These are phyloP conservation scores for Podospora conica DNA, from an alignment of 495 filamentous ascomycete species.

Conservation along the genomic window DNA sequence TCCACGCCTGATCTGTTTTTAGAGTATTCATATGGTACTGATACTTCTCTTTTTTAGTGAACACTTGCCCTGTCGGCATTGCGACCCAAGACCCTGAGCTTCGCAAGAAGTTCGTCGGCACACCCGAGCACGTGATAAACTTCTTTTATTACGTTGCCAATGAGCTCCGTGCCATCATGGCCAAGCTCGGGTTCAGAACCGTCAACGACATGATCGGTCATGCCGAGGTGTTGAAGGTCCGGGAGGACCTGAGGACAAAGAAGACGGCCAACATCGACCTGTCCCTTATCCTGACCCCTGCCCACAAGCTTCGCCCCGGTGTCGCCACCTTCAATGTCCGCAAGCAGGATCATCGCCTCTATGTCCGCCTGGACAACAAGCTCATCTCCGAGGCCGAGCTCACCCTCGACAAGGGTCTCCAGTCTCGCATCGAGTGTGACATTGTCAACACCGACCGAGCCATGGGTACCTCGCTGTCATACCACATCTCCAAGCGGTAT, in stretches of 20 bases:
- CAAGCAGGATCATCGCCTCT: constrained; percentile 94
- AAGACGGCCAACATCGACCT: constrained; percentile 95
- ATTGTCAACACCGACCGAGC: constrained; percentile 98
- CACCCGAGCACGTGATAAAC: constrained; percentile 97
- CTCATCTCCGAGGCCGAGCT: constrained; percentile 96
- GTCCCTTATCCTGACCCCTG: constrained; percentile 91
- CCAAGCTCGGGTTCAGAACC: constrained; percentile 86
- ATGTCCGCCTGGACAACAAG: constrained; percentile 96
- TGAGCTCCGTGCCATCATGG: constrained; percentile 97
- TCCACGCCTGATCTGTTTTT: too few species aligned
- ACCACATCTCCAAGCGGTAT: constrained; percentile 90
- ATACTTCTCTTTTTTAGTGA: constrained; percentile 44
- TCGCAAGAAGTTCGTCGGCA: constrained; percentile 89
- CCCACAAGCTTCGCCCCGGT: constrained; percentile 90
- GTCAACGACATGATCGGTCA: constrained; percentile 99
- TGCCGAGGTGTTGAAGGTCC: constrained; percentile 77
- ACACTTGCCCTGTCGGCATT: constrained; percentile 95
- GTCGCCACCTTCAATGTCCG: constrained; percentile 98
- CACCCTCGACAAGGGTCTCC: constrained; percentile 92
- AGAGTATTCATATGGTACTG: constrained; percentile 13
- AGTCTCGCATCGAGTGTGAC: constrained; percentile 92
- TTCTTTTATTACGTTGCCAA: constrained; percentile 99
- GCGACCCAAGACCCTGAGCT: constrained; percentile 95
- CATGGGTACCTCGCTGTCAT: constrained; percentile 91
- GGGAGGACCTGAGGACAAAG: constrained; percentile 78